Evolutionary conservation across 2,329 filamentous ascomycete species (phyloP).

Genomic region (Aphanoascus verrucosus): DNA sequence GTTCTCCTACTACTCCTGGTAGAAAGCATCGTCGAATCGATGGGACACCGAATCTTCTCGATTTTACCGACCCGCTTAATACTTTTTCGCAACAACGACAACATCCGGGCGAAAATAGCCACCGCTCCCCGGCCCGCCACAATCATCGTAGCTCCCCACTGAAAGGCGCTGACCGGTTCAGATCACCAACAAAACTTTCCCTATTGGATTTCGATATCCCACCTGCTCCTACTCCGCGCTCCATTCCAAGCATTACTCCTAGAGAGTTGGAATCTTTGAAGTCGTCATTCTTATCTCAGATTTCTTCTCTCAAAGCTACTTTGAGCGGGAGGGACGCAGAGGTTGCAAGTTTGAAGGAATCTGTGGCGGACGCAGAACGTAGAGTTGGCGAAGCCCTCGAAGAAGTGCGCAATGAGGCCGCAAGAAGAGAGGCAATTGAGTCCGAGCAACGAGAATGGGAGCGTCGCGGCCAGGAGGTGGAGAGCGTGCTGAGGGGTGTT

Average conservation of each 20-base stretch:
- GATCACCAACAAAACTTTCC: slow-evolving; percentile 47
- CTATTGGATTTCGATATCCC: slow-evolving; percentile 86
- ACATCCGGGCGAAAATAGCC: slow-evolving; percentile 32
- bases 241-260: slow-evolving; percentile 79
- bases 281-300: slow-evolving; percentile 80
- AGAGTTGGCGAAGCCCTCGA: slow-evolving; percentile 80
- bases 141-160: slow-evolving; percentile 31
- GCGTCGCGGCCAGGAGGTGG: slow-evolving; percentile 73
- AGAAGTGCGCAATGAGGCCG: slow-evolving; percentile 65
- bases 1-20: slow-evolving; percentile 41
- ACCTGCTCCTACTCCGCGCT: slow-evolving; percentile 84
- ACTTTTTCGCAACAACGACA: slow-evolving; percentile 28
- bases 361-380: slow-evolving; percentile 81
- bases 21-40: slow-evolving; percentile 37
- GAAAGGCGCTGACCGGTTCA: slow-evolving; percentile 29
- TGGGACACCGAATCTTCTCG: slow-evolving; percentile 68
- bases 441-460: slow-evolving; percentile 76
- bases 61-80: slow-evolving; percentile 74
- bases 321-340: slow-evolving; percentile 89
- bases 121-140: slow-evolving; percentile 31
- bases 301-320: slow-evolving; percentile 85
- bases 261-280: slow-evolving; percentile 89
- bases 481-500: slow-evolving; percentile 65
- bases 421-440: slow-evolving; percentile 58
- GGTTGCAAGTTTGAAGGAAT: slow-evolving; percentile 73